Evolutionary conservation across 805 yeast species (phyloP), one percentile per base, ranked within the genome.

Genomic region (Zygosaccharomyces bisporus): DNA sequence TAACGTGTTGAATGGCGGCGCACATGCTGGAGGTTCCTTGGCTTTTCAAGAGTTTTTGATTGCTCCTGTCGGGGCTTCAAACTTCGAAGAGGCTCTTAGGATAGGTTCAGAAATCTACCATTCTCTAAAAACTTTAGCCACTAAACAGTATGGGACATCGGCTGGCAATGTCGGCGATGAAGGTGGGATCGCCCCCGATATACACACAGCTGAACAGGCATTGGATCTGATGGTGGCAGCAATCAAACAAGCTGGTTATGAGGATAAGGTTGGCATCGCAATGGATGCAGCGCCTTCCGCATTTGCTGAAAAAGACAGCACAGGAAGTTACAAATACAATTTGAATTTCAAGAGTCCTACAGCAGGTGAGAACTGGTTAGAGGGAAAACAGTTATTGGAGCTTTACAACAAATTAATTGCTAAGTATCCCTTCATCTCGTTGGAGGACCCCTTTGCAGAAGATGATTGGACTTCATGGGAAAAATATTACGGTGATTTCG

Each of bases 81-180:
- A 88, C 46, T 89, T 88, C 80, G 68, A 89, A 51, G 96, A 88
- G 74, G 96, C 91, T 58, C 72, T 88, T 67, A 84, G 95, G 75
- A 83, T 83, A 54, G 95, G 95, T 65, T 68, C 93, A 48, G 96
- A 88, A 77, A 95, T 88, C 58, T 88, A 88, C 86, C 95, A 87
- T 79, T 76, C 76, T 71, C 79, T 88, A 69, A 89, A 89, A 79
- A 68, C 84, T 50, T 72, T 82, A 57, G 83, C 96, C 67, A 83
- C 83, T 77, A 79, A 84, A 79, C 75, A 71, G 67, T 88, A 87
- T 79, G 96, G 96, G 64, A 83, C 83, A 63, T 80, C 90, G 47
- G 96, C 96, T 57, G 96, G 95, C 72, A 88, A 88, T 74, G 96
- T 88, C 64, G 96, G 96, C 78, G 96, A 88, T 71, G 96, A 88